Base-by-base conservation (phyloP, 2,329 filamentous ascomycete genomes). In the Trichoderma gracile region DNA sequence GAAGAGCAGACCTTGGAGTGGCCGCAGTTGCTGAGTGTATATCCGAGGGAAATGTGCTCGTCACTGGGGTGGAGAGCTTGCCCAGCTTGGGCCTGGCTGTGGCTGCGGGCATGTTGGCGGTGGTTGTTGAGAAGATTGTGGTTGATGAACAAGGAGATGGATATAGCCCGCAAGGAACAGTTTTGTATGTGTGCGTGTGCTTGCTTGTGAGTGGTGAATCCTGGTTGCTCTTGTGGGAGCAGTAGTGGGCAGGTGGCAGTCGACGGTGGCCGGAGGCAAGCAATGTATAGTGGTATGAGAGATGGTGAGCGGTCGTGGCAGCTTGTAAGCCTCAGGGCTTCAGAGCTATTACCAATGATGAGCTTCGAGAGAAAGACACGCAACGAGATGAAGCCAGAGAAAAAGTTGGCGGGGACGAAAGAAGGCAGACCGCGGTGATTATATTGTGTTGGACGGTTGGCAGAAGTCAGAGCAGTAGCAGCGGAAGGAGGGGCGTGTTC, bases 1-100 rank as follows among this genome's bases (percentile, higher is more conserved):
- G 77, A 65, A 77, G 73, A 65, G 76, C 81, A 67, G 75, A 87
- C 73, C 90, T 82, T 55, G 91, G 91, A 68, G 89, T 93, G 69
- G 84, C 85, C 53, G 88, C 86, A 68, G 86, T 86, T 65, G 86
- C 70, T 42, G 87, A 88, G 65, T 83, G 82, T 69, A 83, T 82
- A 75, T 82, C 83, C 72, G 76, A 89, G 33, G 84, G 85, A 71
- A 89, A 89, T 59, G 82, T 86, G 68, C 84, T 83, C 67, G 85
- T 85, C 76, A 86, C 78, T 57, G 86, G 86, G 69, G 86, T 89
- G 70, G 83, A 81, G 75, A 89, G 81, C 78, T 85, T 83, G 70
- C 82, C 78, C 73, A 86, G 81, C 83, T 83, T 88, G 71, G 86
- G 86, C 74, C 84, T 85, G 65, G 79, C 71, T 74, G 55, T 55